Evolutionary conservation across 768 basidiomycete species (phyloP), one percentile per base, ranked within the genome.

Genomic region (Obba rivulosa): DNA sequence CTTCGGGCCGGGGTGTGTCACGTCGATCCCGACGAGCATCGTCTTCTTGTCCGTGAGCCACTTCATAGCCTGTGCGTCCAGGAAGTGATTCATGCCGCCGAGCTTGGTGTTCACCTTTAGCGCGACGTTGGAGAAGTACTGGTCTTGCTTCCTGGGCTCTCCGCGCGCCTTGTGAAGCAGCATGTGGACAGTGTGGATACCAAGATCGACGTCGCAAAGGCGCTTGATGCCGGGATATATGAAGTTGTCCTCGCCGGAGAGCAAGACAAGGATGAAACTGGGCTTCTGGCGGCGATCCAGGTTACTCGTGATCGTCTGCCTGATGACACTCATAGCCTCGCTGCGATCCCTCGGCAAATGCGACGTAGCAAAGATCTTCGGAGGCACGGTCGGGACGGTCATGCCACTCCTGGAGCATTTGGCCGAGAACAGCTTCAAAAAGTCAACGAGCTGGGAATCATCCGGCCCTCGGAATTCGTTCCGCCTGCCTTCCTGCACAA

Each of bases 21-120:
- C 87, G 58, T 92, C 88, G 53, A 89, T 87, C 14, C 90, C 90
- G 3, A 92, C 81, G 59, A 92, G 67, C 84, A 92, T 92, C 9
- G 89, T 91, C 45, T 74, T 75, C 54, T 74, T 72, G 62, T 77
- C 77, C 1, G 63, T 78, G 41, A 91, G 66, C 87, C 87, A 91
- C 34, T 51, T 56, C 74, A 83, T 78, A 1, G 78, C 76, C 1
- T 50, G 57, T 0, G 69, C 61, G 28, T 83, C 82, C 9, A 90
- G 66, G 43, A 74, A 52, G 63, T 92, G 90, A 55, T 92, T 92
- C 18, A 84, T 68, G 0, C 90, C 90, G 4, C 87, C 87, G 1
- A 91, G 78, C 64, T 92, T 92, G 28, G 81, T 80, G 56, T 92
- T 92, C 8, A 88, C 75, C 57, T 92, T 92, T 47, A 92, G 66